Percentiles rank a stretch among this genome's conserved stretches.
Conservation (phyloP, 1,139 yeast genomes). For the Magnusiomyces paraingens region DNA sequence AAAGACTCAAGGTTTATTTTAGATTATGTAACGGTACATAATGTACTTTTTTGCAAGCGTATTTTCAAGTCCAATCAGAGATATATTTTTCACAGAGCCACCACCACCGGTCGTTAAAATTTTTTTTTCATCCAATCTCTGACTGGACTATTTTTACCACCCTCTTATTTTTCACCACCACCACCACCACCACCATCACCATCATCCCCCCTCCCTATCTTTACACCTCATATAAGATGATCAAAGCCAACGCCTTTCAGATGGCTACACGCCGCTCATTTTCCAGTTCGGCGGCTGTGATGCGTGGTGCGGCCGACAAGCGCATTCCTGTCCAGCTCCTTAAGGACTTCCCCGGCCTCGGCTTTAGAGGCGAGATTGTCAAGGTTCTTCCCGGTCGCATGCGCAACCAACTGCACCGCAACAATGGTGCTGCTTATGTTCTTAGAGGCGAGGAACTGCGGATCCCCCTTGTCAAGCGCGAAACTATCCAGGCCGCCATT, state of each 20-base stretch:
- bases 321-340: conserved; percentile 55
- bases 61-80: no score
- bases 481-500: conserved; percentile 15
- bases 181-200: no score
- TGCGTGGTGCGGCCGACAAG: conserved; percentile 39
- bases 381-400: conserved; percentile 75
- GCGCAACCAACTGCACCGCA: conserved; percentile 69
- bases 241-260: no score
- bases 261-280: conserved; percentile 6
- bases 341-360: conserved; percentile 53
- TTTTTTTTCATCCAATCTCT: no score
- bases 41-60: no score
- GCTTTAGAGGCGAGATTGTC: conserved; percentile 64
- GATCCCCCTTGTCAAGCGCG: conserved; percentile 52
- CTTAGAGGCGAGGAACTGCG: conserved; percentile 48
- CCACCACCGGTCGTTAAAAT: no score
- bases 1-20: not conserved
- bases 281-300: conserved; percentile 7
- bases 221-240: no score
- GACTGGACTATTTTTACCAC: no score
- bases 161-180: no score
- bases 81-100: no score
- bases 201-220: no score
- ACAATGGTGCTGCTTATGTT: conserved; percentile 68
- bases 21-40: no score